Percentiles rank a stretch among this genome's conserved stretches.
Evolutionary conservation across 352 stramenopile genomes (phyloP).

Genomic region (Bremia lactucae): DNA sequence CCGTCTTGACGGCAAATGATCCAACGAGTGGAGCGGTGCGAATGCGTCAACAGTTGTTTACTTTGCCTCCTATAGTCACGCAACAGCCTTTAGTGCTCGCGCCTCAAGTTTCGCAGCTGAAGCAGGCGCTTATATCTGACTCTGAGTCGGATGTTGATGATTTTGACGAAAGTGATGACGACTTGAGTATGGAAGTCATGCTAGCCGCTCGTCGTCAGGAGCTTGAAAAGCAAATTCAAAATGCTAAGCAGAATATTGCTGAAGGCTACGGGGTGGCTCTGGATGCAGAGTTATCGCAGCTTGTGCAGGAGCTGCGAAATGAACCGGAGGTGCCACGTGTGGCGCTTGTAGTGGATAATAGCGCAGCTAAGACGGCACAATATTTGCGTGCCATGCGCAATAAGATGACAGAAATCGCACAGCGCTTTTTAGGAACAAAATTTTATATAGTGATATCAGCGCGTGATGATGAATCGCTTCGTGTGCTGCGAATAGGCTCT

Average conservation of each 20-base stretch:
- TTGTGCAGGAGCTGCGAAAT: constrained; percentile 30
- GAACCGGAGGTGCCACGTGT: constrained; percentile 31
- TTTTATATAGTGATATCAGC: constrained; percentile 31
- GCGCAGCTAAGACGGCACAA: not conserved
- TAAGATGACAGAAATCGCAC: constrained; percentile 33
- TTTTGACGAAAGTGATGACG: constrained; percentile 39
- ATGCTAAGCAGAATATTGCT: constrained; percentile 28
- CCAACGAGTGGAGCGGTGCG: constrained; percentile 40
- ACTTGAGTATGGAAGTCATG: constrained; percentile 27
- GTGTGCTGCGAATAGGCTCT: constrained; percentile 26
- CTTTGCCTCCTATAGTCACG: constrained; percentile 12
- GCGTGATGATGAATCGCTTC: constrained; percentile 21
- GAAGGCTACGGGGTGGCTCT: constrained; percentile 47
- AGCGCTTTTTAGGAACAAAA: constrained; percentile 43
- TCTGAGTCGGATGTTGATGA: constrained; percentile 22
- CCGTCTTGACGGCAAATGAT: constrained; percentile 42
- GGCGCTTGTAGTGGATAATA: constrained; percentile 22
- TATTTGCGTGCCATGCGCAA: constrained; percentile 21
- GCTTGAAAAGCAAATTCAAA: constrained; percentile 36
- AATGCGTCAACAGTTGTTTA: constrained; percentile 50
- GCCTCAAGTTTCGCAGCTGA: constrained; percentile 1
- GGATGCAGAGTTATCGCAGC: constrained; percentile 11
- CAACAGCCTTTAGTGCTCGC: constrained; percentile 3
- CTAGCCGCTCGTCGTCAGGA: constrained; percentile 30
- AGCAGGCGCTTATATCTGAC: constrained; percentile 3